These are phyloP conservation scores for Cutaneotrichosporon sp. DNA, from an alignment of 1,284 basidiomycete genomes.

Conservation along the genomic window DNA sequence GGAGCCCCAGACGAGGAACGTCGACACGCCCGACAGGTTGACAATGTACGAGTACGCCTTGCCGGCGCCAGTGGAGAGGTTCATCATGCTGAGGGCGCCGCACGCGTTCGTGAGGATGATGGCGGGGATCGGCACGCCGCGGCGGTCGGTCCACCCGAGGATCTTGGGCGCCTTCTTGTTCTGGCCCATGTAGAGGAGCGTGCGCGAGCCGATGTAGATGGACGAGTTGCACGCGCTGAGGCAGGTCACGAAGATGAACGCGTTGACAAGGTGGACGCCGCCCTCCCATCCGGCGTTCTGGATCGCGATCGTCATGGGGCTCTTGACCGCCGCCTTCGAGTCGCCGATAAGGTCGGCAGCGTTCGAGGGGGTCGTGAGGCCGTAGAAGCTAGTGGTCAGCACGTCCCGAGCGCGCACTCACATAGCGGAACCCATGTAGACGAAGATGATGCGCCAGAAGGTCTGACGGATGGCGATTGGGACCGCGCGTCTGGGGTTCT, in stretches of 20 bases:
- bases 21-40: conserved; percentile 34
- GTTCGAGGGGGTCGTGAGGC: conserved; percentile 72
- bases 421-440: conserved; percentile 65
- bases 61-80: conserved; percentile 32
- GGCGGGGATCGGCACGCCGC: conserved; percentile 52
- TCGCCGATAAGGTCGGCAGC: conserved; percentile 61
- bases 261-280: conserved; percentile 67
- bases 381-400: conserved; percentile 59
- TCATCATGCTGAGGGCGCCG: conserved; percentile 52
- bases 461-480: conserved; percentile 74
- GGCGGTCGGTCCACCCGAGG: conserved; percentile 48
- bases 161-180: conserved; percentile 46
- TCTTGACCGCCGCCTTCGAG: conserved; percentile 63
- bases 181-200: conserved; percentile 45
- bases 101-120: conserved; percentile 48
- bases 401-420: neutral
- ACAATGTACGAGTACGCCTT: conserved; percentile 37
- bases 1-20: conserved; percentile 35
- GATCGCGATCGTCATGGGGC: conserved; percentile 77
- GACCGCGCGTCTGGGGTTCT: conserved; percentile 72
- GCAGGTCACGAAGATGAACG: conserved; percentile 62
- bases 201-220: conserved; percentile 45
- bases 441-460: conserved; percentile 68
- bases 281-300: conserved; percentile 70
- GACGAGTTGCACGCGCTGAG: conserved; percentile 50